Evolutionary conservation across 805 yeast genomes (phyloP).

Genomic region (Saturnispora halmiae): DNA sequence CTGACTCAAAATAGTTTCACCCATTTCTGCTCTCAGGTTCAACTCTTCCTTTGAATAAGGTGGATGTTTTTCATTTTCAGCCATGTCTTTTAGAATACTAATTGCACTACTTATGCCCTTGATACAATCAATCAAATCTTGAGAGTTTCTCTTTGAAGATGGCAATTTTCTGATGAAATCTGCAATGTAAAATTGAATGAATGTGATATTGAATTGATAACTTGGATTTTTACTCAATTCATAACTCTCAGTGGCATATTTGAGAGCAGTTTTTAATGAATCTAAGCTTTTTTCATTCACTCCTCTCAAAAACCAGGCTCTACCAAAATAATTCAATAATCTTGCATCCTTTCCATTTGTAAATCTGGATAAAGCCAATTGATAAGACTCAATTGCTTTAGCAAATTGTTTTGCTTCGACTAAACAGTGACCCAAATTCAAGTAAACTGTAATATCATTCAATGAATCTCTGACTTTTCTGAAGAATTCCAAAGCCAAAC

Average conservation of each 20-base stretch:
- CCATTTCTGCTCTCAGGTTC: conserved; percentile 79
- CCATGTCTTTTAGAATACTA: conserved; percentile 44
- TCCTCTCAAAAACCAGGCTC: conserved; percentile 84
- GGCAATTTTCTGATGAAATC: conserved; percentile 63
- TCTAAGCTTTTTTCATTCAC: conserved; percentile 52
- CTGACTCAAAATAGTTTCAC: conserved; percentile 66
- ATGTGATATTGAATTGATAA: conserved; percentile 71
- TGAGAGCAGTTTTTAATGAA: conserved; percentile 54
- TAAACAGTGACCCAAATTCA: conserved; percentile 83
- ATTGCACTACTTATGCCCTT: conserved; percentile 57
- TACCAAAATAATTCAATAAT: conserved; percentile 64
- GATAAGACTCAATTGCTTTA: conserved; percentile 84
- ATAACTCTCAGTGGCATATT: conserved; percentile 52
- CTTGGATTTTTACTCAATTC: conserved; percentile 34
- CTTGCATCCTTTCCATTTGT: conserved; percentile 56
- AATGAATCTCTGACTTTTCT: conserved; percentile 85
- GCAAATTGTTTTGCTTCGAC: conserved; percentile 73
- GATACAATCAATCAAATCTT: conserved; percentile 50
- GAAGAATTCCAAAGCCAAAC: conserved; percentile 75
- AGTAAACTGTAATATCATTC: conserved; percentile 70
- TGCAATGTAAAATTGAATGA: conserved; percentile 77
- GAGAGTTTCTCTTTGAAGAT: conserved; percentile 48
- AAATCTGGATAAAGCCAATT: conserved; percentile 62
- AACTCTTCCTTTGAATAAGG: conserved; percentile 77
- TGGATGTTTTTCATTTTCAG: conserved; percentile 45